Evolutionary conservation across 2,329 filamentous ascomycete species (phyloP), one percentile per base, ranked within the genome.

Genomic region (Botrytis medusae): DNA sequence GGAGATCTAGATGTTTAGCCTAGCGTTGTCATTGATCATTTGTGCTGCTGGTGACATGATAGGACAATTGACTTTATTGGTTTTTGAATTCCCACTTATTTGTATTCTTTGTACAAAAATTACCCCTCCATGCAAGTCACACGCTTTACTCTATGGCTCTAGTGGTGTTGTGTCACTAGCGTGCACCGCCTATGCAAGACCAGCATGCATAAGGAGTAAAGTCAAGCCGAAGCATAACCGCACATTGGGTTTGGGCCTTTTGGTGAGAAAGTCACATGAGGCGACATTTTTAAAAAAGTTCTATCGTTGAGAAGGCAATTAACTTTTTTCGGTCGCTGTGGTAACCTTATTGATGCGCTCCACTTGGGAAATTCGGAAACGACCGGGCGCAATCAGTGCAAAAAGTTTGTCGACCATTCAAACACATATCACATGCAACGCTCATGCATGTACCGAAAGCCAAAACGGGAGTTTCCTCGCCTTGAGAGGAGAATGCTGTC

Each of bases 81-180:
- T 29, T 37, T 63, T 62, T 16, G 14, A 20, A 18, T 29, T 40
- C 46, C 57, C 29, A 42, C 46, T 63, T 54, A 16, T n/a, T 25
- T 54, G 20, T 6, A n/a, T 40, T 22, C 25, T 29, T 54, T 70
- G 20, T 29, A 14, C 2, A 46, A 54, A 54, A 54, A 54, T 67
- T 67, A 72, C 70, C 70, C 70, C 70, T 68, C 70, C 48, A 72
- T 72, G 70, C 70, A 72, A 67, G 70, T 44, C 46, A 67, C 54
- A 60, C 54, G 68, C 46, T 68, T 68, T 44, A 16, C 37, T 59
- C 61, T 40, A 40, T 67, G 37, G 37, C 40, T 68, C 25, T 57
- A 40, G 22, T 25, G 32, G n/a, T 37, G 34, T 37, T 37, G 32
- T 61, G 59, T 61, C 32, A 62, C 60, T 67, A 54, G 46, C 18